A percentile compares a stretch with the other conserved stretches of the same genome.
Evolutionary conservation across 768 basidiomycete species (phyloP).

Genomic region (Trametes meyenii): DNA sequence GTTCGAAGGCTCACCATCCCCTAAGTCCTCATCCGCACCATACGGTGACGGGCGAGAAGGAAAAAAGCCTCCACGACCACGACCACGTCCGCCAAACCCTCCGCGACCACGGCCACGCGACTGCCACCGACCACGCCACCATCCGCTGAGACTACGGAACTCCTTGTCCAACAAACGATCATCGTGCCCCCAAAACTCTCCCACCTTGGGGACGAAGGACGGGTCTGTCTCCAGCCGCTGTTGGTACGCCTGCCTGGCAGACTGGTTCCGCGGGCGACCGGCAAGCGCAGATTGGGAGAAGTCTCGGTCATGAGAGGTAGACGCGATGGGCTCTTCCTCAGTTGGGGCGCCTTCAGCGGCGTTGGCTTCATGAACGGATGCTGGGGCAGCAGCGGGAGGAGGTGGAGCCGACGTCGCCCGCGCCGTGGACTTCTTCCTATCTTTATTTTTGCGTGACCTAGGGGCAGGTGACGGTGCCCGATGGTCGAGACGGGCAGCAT

Average conservation of each 20-base stretch:
- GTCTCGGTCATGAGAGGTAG: slow-evolving; percentile 40
- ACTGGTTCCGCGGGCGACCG: slow-evolving; percentile 51
- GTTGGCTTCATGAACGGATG: slow-evolving; percentile 33
- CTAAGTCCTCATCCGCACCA: slow-evolving; percentile 22
- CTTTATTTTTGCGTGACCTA: slow-evolving; percentile 31
- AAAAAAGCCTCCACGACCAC: slow-evolving; percentile 50
- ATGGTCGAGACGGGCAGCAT: slow-evolving; percentile 35
- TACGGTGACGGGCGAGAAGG: slow-evolving; percentile 25
- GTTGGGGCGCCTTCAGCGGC: slow-evolving; percentile 26
- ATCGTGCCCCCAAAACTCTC: slow-evolving; percentile 95
- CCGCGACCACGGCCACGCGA: slow-evolving; percentile 67
- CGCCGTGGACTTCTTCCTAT: slow-evolving; percentile 37
- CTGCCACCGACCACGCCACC: slow-evolving; percentile 86
- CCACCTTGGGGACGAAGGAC: slow-evolving; percentile 86
- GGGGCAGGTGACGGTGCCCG: slow-evolving; percentile 22
- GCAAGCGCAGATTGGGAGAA: slow-evolving; percentile 30
- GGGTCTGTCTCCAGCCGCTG: slow-evolving; percentile 82
- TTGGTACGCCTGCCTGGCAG: slow-evolving; percentile 85
- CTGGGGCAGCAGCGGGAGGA: slow-evolving; percentile 35
- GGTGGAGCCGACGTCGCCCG: slow-evolving; percentile 38
- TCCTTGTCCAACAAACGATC: slow-evolving; percentile 86
- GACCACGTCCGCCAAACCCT: slow-evolving; percentile 49
- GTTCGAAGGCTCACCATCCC: slow-evolving; percentile 23
- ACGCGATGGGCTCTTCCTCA: slow-evolving; percentile 40
- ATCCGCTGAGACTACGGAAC: slow-evolving; percentile 77